Conservation (phyloP, 768 basidiomycete genomes). For the Auricularia sp. region DNA sequence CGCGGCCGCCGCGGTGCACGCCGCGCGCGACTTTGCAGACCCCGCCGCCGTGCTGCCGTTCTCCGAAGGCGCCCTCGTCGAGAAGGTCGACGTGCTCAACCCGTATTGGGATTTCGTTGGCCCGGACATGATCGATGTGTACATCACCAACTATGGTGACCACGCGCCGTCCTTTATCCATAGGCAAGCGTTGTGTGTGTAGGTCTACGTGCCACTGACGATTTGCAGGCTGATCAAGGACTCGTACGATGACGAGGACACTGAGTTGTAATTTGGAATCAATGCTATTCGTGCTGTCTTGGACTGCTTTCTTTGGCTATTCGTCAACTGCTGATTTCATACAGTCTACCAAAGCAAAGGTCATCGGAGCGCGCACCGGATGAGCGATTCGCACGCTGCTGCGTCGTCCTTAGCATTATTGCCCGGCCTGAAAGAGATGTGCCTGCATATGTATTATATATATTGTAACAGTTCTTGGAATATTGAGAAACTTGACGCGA, state of each 20-base stretch:
- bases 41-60: slow-evolving; percentile 60
- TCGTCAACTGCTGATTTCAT: no score
- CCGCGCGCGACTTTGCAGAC: slow-evolving; percentile 69
- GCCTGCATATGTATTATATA: no score
- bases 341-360: no score
- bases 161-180: slow-evolving; percentile 94
- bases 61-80: slow-evolving; percentile 67
- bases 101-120: slow-evolving; percentile 96
- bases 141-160: slow-evolving; percentile 95
- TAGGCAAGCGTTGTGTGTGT: slow-evolving; percentile 35
- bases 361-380: no score
- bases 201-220: slow-evolving; percentile 5
- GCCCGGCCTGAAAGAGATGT: no score
- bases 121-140: slow-evolving; percentile 85
- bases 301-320: no score
- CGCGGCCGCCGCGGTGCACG: slow-evolving; percentile 67
- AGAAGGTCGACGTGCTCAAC: slow-evolving; percentile 86
- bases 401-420: no score
- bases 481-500: no score
- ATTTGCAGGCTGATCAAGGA: slow-evolving; percentile 70
- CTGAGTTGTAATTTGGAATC: slow-evolving; percentile 43
- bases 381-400: no score
- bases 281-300: no score
- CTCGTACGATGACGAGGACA: slow-evolving; percentile 91
- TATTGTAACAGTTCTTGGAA: no score